A percentile compares a stretch with the other conserved stretches of the same genome.
These are phyloP conservation scores for Trichoderma aggressivum DNA, from an alignment of 2,329 filamentous ascomycete genomes.

Conservation along the genomic window DNA sequence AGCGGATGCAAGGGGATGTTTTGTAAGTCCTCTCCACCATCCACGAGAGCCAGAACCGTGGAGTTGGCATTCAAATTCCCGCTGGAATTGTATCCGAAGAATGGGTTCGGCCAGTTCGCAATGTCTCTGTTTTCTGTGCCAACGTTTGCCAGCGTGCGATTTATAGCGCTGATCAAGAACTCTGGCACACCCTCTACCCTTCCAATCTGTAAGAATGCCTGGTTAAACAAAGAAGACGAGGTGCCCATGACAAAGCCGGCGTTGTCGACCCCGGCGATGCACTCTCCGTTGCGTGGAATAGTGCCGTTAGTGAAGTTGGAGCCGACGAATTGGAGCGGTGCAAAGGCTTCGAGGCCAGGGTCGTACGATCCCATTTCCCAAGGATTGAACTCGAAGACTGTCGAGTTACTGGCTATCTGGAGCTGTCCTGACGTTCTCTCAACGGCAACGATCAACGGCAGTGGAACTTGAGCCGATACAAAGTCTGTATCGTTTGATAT, in stretches of 20 bases:
- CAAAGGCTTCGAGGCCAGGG: slow-evolving; percentile 68
- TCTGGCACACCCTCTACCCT: slow-evolving; percentile 41
- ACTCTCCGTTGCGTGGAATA: slow-evolving; percentile 54
- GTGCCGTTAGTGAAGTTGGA: slow-evolving; percentile 65
- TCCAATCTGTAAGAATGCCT: slow-evolving; percentile 62
- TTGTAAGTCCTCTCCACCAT: slow-evolving; percentile 74
- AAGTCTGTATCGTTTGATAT: slow-evolving; percentile 55
- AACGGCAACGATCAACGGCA: slow-evolving; percentile 72
- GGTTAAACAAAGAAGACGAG: slow-evolving; percentile 80
- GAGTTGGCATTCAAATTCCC: slow-evolving; percentile 55
- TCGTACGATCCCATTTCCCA: slow-evolving; percentile 78
- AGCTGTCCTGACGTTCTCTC: slow-evolving; percentile 60
- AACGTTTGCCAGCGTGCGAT: slow-evolving; percentile 51
- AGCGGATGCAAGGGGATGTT: slow-evolving; percentile 78
- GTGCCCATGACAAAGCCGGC: slow-evolving; percentile 83
- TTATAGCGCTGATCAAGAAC: slow-evolving; percentile 50
- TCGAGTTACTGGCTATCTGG: slow-evolving; percentile 66
- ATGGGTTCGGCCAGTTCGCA: slow-evolving; percentile 74
- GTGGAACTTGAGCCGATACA: slow-evolving; percentile 58
- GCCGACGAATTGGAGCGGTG: slow-evolving; percentile 66
- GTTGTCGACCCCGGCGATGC: slow-evolving; percentile 79
- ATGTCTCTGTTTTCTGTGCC: slow-evolving; percentile 66
- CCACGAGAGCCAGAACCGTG: slow-evolving; percentile 64
- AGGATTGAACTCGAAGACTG: slow-evolving; percentile 74
- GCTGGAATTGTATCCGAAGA: slow-evolving; percentile 60